phyloP scores from a whole-genome alignment of 2,329 filamentous ascomycete genomes.

The Chaetomium globosum region DNA sequence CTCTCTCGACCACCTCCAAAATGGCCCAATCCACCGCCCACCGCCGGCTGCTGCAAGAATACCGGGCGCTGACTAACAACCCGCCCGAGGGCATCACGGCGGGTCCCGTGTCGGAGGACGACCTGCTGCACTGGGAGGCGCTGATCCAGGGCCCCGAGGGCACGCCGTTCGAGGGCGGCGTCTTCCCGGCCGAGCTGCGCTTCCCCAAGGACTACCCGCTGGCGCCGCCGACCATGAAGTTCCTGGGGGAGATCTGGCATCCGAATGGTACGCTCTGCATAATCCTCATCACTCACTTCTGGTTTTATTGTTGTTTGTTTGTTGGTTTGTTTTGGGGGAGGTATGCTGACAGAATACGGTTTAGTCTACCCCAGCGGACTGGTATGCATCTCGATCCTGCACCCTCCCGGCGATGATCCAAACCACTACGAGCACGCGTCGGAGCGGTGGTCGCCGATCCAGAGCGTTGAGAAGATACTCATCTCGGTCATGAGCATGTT shows the following conservation, averaged over 20 bases:
- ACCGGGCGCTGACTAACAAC: conserved; percentile 89
- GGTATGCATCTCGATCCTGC: conserved; percentile 97
- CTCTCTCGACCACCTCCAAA: neutral
- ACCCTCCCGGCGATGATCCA: conserved; percentile 93
- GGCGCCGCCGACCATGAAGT: conserved; percentile 93
- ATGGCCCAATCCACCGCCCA: conserved; percentile 67
- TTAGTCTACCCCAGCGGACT: conserved; percentile 87
- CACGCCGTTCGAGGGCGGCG: conserved; percentile 92
- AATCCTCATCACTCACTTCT: too few species aligned
- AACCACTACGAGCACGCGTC: conserved; percentile 97
- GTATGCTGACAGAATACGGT: neutral
- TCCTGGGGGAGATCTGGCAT: conserved; percentile 92
- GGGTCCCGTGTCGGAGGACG: conserved; percentile 88
- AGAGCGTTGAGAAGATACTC: conserved; percentile 96
- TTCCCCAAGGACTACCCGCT: conserved; percentile 98
- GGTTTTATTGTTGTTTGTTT: too few species aligned
- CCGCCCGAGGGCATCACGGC: conserved; percentile 97
- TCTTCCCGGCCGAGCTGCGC: conserved; percentile 91
- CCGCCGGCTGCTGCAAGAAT: conserved; percentile 91
- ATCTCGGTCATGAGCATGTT: conserved; percentile 98
- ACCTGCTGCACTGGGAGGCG: conserved; percentile 95
- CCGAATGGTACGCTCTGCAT: conserved; percentile 73
- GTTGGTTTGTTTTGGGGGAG: neutral
- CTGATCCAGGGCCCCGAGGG: conserved; percentile 93
- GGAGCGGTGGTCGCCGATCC: conserved; percentile 94